A percentile compares a stretch with the other conserved stretches of the same genome.
Conservation (phyloP, 768 basidiomycete genomes). For the Candolleomyces efflorescens region DNA sequence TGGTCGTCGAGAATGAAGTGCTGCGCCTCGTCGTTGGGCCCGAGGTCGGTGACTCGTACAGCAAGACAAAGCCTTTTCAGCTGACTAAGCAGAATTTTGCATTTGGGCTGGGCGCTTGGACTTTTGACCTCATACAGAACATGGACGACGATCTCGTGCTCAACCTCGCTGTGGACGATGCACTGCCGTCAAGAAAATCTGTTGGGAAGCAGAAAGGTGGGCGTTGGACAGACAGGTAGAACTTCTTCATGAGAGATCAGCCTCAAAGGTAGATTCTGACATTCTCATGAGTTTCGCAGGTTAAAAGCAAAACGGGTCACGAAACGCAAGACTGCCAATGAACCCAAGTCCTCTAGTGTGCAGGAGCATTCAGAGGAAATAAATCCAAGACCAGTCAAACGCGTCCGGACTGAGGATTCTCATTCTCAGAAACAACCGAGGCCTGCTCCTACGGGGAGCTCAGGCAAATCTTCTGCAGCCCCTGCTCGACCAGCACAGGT, state of each 20-base stretch:
- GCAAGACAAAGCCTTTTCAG: background rate
- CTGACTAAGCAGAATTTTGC: slow-evolving; percentile 8
- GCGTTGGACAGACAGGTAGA: slow-evolving; percentile 75
- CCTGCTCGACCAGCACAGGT: slow-evolving; percentile 46
- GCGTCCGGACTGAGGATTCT: slow-evolving; percentile 29
- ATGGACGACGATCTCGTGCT: slow-evolving; percentile 79
- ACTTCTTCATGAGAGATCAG: slow-evolving; percentile 11
- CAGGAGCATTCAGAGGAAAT: slow-evolving; percentile 13
- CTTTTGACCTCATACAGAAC: background rate
- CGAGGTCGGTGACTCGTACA: slow-evolving; percentile 19
- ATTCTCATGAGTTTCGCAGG: slow-evolving; percentile 34
- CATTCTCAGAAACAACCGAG: slow-evolving; percentile 5
- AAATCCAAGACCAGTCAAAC: slow-evolving; percentile 45
- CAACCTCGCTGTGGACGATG: slow-evolving; percentile 52
- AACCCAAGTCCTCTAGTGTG: slow-evolving; percentile 16
- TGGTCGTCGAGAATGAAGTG: background rate
- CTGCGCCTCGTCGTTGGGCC: slow-evolving; percentile 3
- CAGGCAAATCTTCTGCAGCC: slow-evolving; percentile 18
- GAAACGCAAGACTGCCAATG: slow-evolving; percentile 52
- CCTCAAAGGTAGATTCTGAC: slow-evolving; percentile 3
- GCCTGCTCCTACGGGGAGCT: slow-evolving; percentile 6
- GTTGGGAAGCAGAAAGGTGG: slow-evolving; percentile 47
- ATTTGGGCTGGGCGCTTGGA: background rate
- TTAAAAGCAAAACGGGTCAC: slow-evolving; percentile 69
- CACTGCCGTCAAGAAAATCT: slow-evolving; percentile 21